Conservation (phyloP, 768 basidiomycete species). For the Hortiboletus campestris region DNA sequence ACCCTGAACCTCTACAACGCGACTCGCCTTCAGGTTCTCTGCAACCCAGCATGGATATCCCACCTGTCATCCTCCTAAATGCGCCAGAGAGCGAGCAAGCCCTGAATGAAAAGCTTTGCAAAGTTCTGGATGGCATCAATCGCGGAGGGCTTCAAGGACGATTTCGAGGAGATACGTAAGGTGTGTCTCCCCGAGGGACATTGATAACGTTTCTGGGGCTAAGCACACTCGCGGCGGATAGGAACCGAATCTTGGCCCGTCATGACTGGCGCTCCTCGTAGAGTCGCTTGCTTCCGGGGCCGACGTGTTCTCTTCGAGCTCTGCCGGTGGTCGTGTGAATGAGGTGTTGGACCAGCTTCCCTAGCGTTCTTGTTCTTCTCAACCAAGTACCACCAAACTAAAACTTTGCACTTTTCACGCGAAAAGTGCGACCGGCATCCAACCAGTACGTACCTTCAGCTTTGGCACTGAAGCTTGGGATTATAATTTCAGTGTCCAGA, state of each 20-base stretch:
- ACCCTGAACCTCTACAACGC: slow-evolving; percentile 7
- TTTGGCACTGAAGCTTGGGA: not conserved
- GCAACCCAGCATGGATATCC: slow-evolving; percentile 34
- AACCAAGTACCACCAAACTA: not conserved
- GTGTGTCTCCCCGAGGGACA: slow-evolving; percentile 36
- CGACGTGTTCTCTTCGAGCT: slow-evolving; percentile 59
- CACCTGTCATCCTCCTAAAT: slow-evolving; percentile 53
- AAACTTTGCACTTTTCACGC: not conserved
- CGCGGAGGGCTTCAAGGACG: slow-evolving; percentile 78
- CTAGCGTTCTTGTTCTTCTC: not conserved
- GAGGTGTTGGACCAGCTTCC: slow-evolving; percentile 56
- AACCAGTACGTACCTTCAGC: not conserved
- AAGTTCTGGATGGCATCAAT: slow-evolving; percentile 88
- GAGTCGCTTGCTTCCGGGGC: slow-evolving; percentile 81
- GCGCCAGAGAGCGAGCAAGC: slow-evolving; percentile 45
- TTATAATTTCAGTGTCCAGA: not conserved
- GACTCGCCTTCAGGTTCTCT: slow-evolving; percentile 32
- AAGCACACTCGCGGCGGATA: slow-evolving; percentile 14
- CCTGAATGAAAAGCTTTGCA: slow-evolving; percentile 67
- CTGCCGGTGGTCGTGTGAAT: slow-evolving; percentile 39
- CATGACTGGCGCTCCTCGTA: slow-evolving; percentile 71
- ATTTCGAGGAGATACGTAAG: slow-evolving; percentile 82
- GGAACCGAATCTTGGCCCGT: slow-evolving; percentile 68
- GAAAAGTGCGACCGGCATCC: not conserved
- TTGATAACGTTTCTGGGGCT: not conserved